Conservation (phyloP, 768 basidiomycete genomes). For the Boletus speciosus region DNA sequence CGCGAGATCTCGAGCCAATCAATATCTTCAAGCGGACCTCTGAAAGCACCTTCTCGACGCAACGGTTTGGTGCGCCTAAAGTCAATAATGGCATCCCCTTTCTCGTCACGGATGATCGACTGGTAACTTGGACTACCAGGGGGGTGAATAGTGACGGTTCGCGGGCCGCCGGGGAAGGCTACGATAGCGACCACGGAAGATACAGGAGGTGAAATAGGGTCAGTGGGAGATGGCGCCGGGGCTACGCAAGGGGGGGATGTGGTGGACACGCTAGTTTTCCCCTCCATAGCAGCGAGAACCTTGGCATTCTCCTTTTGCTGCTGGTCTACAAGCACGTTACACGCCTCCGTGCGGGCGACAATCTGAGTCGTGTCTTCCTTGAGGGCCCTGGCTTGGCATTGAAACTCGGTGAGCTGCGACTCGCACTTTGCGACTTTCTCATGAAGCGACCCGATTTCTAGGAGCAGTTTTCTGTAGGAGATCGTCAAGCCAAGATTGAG, state of each 20-base stretch:
- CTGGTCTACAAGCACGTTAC: background rate
- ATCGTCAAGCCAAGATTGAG: background rate
- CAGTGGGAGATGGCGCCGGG: background rate
- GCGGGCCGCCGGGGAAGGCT: constrained; percentile 20
- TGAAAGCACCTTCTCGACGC: constrained; percentile 22
- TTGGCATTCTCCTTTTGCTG: constrained; percentile 6
- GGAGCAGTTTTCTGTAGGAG: constrained; percentile 3
- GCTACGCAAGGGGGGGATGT: background rate
- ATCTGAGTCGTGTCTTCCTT: constrained; percentile 8
- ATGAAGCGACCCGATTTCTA: constrained; percentile 6
- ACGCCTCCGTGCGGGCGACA: constrained; percentile 3
- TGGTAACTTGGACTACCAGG: constrained; percentile 12
- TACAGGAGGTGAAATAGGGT: background rate
- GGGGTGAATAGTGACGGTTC: constrained; percentile 23
- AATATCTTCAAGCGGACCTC: constrained; percentile 3
- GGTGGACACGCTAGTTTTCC: background rate
- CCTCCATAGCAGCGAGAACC: constrained; percentile 2
- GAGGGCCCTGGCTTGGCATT: background rate
- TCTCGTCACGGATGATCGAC: constrained; percentile 15
- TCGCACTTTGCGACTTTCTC: constrained; percentile 9
- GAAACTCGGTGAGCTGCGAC: constrained; percentile 5
- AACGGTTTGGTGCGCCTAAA: constrained; percentile 10
- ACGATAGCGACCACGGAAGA: constrained; percentile 5
- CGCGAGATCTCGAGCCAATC: constrained; percentile 4
- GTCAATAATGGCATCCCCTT: constrained; percentile 13